Percentiles rank a stretch among this genome's conserved stretches.
These are phyloP conservation scores for Guyanaporus albipodus DNA, from an alignment of 768 basidiomycete genomes.

Conservation along the genomic window DNA sequence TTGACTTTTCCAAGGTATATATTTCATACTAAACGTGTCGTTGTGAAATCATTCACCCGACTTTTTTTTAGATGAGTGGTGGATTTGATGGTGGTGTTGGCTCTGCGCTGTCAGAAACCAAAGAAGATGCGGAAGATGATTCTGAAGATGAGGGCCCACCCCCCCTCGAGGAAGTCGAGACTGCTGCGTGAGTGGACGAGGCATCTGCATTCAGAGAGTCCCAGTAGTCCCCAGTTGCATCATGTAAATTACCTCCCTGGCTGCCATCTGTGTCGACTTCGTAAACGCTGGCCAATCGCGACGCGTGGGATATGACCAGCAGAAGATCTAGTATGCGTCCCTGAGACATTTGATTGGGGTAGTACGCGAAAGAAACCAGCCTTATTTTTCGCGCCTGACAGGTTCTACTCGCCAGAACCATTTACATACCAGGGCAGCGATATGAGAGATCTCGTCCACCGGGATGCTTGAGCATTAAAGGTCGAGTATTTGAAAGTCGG, in stretches of 20 bases:
- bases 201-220: not conserved
- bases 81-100: slow-evolving; percentile 19
- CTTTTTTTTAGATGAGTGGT: slow-evolving; percentile 25
- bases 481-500: too few relatives aligned
- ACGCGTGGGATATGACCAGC: too few relatives aligned
- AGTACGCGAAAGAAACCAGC: too few relatives aligned
- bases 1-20: slow-evolving; percentile 59
- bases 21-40: slow-evolving; percentile 2
- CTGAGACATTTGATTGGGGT: too few relatives aligned
- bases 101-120: too few relatives aligned
- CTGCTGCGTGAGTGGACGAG: slow-evolving; percentile 10
- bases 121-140: slow-evolving; percentile 32
- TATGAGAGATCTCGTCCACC: too few relatives aligned
- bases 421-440: too few relatives aligned
- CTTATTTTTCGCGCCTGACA: too few relatives aligned
- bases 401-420: too few relatives aligned
- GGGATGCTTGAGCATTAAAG: too few relatives aligned
- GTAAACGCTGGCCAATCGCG: too few relatives aligned
- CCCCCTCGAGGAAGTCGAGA: slow-evolving; percentile 69
- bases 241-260: slow-evolving; percentile 14
- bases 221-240: slow-evolving; percentile 2
- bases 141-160: slow-evolving; percentile 65
- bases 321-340: too few relatives aligned
- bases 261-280: not conserved
- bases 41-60: slow-evolving; percentile 4